Evolutionary conservation across 257 asterid species (phyloP).

Genomic region (Handroanthus guayacan): DNA sequence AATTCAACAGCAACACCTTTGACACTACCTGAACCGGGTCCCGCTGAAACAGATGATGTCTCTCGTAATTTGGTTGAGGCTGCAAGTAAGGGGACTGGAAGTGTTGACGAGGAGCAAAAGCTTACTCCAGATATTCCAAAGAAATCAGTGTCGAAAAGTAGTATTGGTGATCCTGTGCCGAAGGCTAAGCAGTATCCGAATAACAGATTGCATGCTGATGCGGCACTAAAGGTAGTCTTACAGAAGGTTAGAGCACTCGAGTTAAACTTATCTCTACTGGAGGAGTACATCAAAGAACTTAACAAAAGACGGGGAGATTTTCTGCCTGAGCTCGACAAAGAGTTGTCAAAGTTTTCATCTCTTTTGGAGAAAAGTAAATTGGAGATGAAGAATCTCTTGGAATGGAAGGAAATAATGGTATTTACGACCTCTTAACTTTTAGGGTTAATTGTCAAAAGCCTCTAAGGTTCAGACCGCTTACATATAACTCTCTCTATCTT

Average conservation of each 20-base stretch:
- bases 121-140: slow-evolving; percentile 45
- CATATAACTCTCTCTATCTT: no score
- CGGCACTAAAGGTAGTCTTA: slow-evolving; percentile 81
- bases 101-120: slow-evolving; percentile 52
- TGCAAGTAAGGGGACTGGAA: slow-evolving; percentile 45
- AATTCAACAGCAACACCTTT: slow-evolving; percentile 57
- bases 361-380: slow-evolving; percentile 72
- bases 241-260: slow-evolving; percentile 94
- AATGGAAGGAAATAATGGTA: slow-evolving; percentile 81
- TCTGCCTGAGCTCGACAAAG: slow-evolving; percentile 80
- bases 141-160: slow-evolving; percentile 40
- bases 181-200: slow-evolving; percentile 63
- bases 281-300: slow-evolving; percentile 87
- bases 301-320: slow-evolving; percentile 70
- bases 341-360: slow-evolving; percentile 59
- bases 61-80: slow-evolving; percentile 42
- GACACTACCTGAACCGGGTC: slow-evolving; percentile 47
- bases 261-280: slow-evolving; percentile 74
- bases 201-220: slow-evolving; percentile 88
- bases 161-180: slow-evolving; percentile 51
- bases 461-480: no score
- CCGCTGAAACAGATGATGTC: slow-evolving; percentile 44
- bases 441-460: no score
- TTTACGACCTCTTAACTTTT: slow-evolving; percentile 16
- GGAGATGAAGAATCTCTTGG: slow-evolving; percentile 77